Conservation (phyloP, 345 rosid species). For the Citrus unshiu region DNA sequence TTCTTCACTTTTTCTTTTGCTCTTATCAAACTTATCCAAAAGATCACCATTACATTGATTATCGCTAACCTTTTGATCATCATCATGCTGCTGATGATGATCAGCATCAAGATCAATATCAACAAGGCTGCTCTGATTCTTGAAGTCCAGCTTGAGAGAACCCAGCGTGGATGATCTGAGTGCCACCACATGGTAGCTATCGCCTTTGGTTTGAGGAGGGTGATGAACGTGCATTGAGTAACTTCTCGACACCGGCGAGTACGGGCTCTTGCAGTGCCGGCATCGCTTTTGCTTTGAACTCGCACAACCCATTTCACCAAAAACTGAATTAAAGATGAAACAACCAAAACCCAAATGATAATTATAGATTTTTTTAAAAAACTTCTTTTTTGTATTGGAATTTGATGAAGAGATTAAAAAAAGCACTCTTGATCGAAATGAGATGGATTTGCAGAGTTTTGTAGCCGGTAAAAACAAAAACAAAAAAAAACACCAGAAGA, state of each 20-base stretch:
- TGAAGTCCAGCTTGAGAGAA: slow-evolving; percentile 53
- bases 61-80: neutral
- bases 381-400: slow-evolving; percentile 1
- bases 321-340: neutral
- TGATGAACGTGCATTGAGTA: slow-evolving; percentile 69
- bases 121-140: slow-evolving; percentile 20
- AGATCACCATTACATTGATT: slow-evolving; percentile 9
- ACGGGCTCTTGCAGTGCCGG: slow-evolving; percentile 58
- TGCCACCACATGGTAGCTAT: slow-evolving; percentile 69
- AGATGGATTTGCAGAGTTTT: slow-evolving; percentile 25
- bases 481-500: neutral
- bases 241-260: slow-evolving; percentile 62
- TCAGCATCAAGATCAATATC: neutral
- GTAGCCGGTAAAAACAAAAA: neutral
- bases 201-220: slow-evolving; percentile 52
- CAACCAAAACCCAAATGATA: neutral
- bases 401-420: slow-evolving; percentile 4
- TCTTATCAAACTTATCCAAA: slow-evolving; percentile 11
- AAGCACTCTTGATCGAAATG: slow-evolving; percentile 8
- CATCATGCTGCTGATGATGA: neutral
- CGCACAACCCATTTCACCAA: slow-evolving; percentile 72
- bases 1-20: slow-evolving; percentile 15
- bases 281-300: slow-evolving; percentile 76
- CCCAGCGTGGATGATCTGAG: slow-evolving; percentile 72
- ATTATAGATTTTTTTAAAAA: neutral